Conservation (phyloP, 805 yeast genomes). For the Komagataella pastoris region DNA sequence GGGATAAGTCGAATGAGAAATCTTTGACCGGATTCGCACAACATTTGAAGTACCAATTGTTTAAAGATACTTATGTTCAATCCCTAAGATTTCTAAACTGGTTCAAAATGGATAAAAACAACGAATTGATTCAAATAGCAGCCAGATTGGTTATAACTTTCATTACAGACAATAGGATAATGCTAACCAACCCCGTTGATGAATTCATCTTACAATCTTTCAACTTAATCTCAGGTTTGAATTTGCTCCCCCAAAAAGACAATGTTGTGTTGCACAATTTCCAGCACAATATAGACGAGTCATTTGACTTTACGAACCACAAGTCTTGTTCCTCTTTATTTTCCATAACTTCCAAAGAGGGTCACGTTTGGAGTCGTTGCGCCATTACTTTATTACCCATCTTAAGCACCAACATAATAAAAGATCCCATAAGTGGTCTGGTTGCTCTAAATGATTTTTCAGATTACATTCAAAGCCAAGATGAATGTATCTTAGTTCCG, state of each 20-base stretch:
- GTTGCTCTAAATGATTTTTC: not conserved
- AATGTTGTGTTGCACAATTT: not conserved
- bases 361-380: conserved; percentile 24
- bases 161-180: not conserved
- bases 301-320: not conserved
- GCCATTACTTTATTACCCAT: conserved; percentile 23
- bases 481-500: not conserved
- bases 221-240: not conserved
- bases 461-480: not conserved
- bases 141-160: not conserved
- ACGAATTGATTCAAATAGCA: not conserved
- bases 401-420: conserved; percentile 14
- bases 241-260: not conserved
- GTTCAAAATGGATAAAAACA: not conserved
- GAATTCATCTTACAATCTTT: not conserved
- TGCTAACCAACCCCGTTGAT: not conserved
- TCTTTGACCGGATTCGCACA: not conserved
- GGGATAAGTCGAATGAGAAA: not conserved
- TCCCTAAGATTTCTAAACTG: not conserved
- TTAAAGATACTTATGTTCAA: not conserved
- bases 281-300: not conserved
- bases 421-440: not conserved
- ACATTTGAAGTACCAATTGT: not conserved
- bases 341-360: conserved; percentile 9
- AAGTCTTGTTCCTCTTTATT: not conserved